Evolutionary conservation across 2,329 filamentous ascomycete genomes (phyloP).

Genomic region (Sclerotinia borealis): DNA sequence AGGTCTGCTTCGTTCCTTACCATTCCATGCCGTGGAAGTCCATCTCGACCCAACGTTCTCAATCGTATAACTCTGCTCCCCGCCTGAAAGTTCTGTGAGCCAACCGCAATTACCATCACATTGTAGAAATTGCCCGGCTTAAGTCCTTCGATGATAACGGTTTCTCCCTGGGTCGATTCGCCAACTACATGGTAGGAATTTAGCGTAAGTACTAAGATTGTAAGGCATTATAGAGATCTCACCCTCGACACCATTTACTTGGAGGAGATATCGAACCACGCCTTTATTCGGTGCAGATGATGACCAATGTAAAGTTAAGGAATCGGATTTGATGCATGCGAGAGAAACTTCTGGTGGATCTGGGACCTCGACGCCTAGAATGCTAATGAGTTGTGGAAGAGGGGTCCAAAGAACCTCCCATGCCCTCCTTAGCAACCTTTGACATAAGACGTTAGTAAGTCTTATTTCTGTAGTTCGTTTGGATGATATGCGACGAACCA

Average conservation of each 20-base stretch:
- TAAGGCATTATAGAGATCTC: conserved; percentile 30
- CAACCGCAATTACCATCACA: conserved; percentile 85
- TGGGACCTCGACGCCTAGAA: conserved; percentile 91
- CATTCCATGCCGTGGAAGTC: conserved; percentile 53
- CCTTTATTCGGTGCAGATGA: conserved; percentile 58
- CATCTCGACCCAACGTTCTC: conserved; percentile 64
- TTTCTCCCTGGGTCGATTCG: conserved; percentile 74
- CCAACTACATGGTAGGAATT: conserved; percentile 54
- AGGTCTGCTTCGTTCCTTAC: conserved; percentile 52
- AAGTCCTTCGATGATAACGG: conserved; percentile 84
- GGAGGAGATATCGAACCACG: conserved; percentile 76
- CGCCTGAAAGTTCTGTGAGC: conserved; percentile 85
- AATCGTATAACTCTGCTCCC: conserved; percentile 81
- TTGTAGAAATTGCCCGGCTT: conserved; percentile 88
- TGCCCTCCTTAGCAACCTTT: conserved; percentile 76
- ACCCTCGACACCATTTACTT: conserved; percentile 91
- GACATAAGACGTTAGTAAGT: conserved; percentile 16
- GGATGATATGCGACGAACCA: conserved; percentile 23
- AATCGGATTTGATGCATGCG: conserved; percentile 79
- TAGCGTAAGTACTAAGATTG: neutral
- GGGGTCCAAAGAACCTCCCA: conserved; percentile 87
- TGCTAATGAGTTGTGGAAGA: conserved; percentile 81
- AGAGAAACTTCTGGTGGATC: conserved; percentile 84
- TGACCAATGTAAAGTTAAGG: conserved; percentile 88
- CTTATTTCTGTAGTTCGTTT: neutral